Evolutionary conservation across 1,139 yeast genomes (phyloP).

Genomic region (Candida albicans): DNA sequence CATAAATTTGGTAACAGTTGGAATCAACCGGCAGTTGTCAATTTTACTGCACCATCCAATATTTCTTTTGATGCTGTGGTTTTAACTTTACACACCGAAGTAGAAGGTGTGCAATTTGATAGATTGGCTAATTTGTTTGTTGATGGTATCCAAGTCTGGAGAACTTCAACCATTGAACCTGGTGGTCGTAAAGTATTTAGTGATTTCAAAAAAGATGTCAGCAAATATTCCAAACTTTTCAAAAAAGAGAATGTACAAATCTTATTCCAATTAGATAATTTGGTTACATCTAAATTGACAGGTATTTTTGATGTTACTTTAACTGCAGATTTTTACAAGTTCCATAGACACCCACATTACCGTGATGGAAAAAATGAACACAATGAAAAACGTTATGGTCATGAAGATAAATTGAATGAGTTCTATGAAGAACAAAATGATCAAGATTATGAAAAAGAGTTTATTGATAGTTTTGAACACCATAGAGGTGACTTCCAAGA

Average conservation of each 20-base stretch:
- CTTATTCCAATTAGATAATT: slow-evolving; percentile 65
- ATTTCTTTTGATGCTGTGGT: slow-evolving; percentile 59
- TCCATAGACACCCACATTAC: slow-evolving; percentile 5
- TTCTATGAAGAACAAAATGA: background rate
- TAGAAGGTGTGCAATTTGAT: slow-evolving; percentile 73
- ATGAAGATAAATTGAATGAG: background rate
- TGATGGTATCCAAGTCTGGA: slow-evolving; percentile 71
- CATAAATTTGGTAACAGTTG: slow-evolving; percentile 40
- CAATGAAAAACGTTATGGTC: background rate
- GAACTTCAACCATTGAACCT: slow-evolving; percentile 86
- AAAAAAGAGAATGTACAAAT: slow-evolving; percentile 28
- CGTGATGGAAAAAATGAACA: slow-evolving; percentile 7
- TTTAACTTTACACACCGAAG: slow-evolving; percentile 56
- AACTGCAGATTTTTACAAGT: slow-evolving; percentile 49
- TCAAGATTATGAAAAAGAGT: background rate
- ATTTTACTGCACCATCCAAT: slow-evolving; percentile 28
- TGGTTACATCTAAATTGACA: slow-evolving; percentile 53
- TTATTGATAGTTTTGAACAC: background rate
- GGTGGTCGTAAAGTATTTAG: slow-evolving; percentile 49
- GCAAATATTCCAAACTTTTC: slow-evolving; percentile 57
- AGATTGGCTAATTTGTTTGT: slow-evolving; percentile 70
- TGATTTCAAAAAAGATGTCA: slow-evolving; percentile 59
- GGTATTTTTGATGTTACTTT: slow-evolving; percentile 63
- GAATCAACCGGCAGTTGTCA: slow-evolving; percentile 32
- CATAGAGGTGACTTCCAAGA: background rate